Conservation (phyloP, 2,329 filamentous ascomycete species). For the Fusarium citri region DNA sequence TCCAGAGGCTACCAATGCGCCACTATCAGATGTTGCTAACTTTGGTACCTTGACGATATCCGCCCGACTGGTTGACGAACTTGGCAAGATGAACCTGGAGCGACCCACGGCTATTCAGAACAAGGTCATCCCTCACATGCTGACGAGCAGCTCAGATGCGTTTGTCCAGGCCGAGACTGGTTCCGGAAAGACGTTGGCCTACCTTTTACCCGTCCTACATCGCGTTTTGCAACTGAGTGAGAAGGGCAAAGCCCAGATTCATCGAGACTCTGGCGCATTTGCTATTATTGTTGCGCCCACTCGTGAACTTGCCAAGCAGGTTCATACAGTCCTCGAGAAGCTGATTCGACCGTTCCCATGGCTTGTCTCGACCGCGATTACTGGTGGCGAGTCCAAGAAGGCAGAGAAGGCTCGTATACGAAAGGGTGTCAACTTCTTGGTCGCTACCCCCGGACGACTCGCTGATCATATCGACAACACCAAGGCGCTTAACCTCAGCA, state of each 20-base stretch:
- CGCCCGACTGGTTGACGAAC: conserved; percentile 80
- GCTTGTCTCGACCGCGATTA: conserved; percentile 90
- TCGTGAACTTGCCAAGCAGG: conserved; percentile 93
- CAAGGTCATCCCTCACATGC: conserved; percentile 82
- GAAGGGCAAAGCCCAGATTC: conserved; percentile 68
- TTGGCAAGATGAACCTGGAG: conserved; percentile 88
- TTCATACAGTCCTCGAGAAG: conserved; percentile 85
- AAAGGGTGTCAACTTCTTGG: conserved; percentile 94
- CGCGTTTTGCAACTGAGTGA: conserved; percentile 82
- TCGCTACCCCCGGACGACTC: conserved; percentile 91
- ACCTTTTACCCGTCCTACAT: conserved; percentile 91
- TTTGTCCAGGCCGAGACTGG: conserved; percentile 98
- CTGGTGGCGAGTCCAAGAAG: conserved; percentile 75
- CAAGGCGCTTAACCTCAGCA: conserved; percentile 86
- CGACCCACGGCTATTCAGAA: conserved; percentile 96
- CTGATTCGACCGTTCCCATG: conserved; percentile 90
- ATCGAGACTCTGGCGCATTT: conserved; percentile 89
- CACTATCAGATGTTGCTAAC: conserved; percentile 83
- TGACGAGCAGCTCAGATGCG: conserved; percentile 85
- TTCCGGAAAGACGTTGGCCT: conserved; percentile 97
- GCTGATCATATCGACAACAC: conserved; percentile 95
- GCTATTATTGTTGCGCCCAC: conserved; percentile 95
- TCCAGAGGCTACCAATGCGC: conserved; percentile 87
- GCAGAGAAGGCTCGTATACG: conserved; percentile 92
- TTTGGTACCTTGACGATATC: conserved; percentile 90